Evolutionary conservation across 208 protist genomes (phyloP).

Genomic region (Crithidia bombi): DNA sequence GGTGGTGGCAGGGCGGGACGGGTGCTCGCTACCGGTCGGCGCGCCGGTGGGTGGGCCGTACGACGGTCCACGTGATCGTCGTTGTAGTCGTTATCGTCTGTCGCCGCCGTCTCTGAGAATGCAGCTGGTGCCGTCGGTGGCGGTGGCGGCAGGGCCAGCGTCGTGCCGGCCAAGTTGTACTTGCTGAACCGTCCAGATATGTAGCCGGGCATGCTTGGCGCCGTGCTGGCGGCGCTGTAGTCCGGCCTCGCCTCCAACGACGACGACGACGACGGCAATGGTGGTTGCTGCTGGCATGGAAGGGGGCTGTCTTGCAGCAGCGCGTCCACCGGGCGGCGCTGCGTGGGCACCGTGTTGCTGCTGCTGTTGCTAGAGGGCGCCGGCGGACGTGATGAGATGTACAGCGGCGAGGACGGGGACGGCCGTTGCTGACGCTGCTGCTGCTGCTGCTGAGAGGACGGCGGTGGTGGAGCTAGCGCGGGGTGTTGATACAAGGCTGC

Average conservation of each 20-base stretch:
- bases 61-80: not conserved
- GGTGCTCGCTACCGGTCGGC: not conserved
- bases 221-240: conserved; percentile 7
- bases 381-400: not conserved
- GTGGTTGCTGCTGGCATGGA: not conserved
- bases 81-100: too few relatives aligned
- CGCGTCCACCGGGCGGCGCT: not conserved
- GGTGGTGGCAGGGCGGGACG: not conserved
- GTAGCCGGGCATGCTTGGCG: conserved; percentile 11
- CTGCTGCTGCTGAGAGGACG: not conserved
- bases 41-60: not conserved
- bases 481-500: not conserved
- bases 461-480: not conserved
- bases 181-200: conserved; percentile 27
- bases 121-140: not conserved
- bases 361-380: not conserved
- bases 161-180: conserved; percentile 5
- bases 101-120: not conserved
- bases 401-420: not conserved
- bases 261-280: not conserved
- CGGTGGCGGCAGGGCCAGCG: conserved; percentile 1
- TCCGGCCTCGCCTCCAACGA: conserved; percentile 8
- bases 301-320: conserved; percentile 1
- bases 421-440: not conserved
- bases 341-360: not conserved